Percentiles rank a stretch among this genome's conserved stretches.
Conservation (phyloP, 305 asterid genomes). For the Rubia tinctorum region DNA sequence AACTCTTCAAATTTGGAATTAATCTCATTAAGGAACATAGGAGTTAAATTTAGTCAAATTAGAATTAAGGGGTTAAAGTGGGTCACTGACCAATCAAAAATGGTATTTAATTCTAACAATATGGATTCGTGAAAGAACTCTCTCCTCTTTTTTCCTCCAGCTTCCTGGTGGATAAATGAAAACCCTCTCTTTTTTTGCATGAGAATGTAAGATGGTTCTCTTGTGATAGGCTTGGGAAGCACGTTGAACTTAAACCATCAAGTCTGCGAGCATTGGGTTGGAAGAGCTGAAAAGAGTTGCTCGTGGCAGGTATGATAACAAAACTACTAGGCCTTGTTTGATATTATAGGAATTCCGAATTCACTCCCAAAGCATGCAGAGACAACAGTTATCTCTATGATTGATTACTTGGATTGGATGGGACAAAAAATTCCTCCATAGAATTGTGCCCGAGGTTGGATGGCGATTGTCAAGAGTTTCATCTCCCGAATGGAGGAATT, state of each 20-base stretch:
- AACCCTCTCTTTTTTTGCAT: background rate
- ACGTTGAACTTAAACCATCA: constrained; percentile 49
- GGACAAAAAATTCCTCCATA: background rate
- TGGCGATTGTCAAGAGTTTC: background rate
- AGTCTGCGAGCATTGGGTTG: constrained; percentile 68
- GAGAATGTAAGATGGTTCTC: background rate
- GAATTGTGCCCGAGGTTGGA: background rate
- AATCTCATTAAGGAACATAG: background rate
- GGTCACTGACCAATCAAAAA: background rate
- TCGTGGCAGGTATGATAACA: background rate
- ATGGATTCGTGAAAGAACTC: background rate
- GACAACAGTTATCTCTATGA: background rate
- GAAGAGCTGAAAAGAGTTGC: constrained; percentile 35
- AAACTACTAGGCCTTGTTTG: background rate
- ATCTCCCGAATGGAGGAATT: constrained; percentile 1
- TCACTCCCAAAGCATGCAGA: background rate
- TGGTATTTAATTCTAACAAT: background rate
- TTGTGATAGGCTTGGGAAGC: constrained; percentile 70
- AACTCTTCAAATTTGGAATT: background rate
- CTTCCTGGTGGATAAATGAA: background rate
- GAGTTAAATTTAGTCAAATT: background rate
- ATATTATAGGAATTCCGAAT: background rate
- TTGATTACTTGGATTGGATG: background rate
- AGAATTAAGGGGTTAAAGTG: background rate
- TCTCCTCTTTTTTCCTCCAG: background rate